These are phyloP conservation scores for Pseudogymnoascus sp. DNA, from an alignment of 2,329 filamentous ascomycete genomes.

Conservation along the genomic window DNA sequence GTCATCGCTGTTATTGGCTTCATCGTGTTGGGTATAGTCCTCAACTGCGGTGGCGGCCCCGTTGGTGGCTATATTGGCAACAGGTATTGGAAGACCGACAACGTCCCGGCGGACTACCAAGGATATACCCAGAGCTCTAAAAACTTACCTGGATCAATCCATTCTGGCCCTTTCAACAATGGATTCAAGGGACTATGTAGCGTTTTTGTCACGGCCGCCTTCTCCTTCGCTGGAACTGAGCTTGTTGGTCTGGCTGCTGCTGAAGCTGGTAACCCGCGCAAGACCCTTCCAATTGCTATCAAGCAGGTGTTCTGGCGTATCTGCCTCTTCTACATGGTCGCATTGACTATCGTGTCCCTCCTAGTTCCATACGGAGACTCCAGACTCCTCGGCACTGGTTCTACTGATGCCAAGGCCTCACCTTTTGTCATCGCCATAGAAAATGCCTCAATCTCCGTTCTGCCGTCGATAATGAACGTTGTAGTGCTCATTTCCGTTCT, in stretches of 20 bases:
- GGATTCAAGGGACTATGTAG: constrained; percentile 52
- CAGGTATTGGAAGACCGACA: background rate
- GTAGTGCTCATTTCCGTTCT: constrained; percentile 53
- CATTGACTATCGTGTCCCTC: constrained; percentile 44
- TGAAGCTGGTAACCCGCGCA: constrained; percentile 42
- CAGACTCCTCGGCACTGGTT: constrained; percentile 35
- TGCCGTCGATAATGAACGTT: constrained; percentile 52
- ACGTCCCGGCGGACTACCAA: constrained; percentile 43
- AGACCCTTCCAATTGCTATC: constrained; percentile 42
- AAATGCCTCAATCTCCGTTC: constrained; percentile 44
- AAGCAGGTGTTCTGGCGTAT: constrained; percentile 52
- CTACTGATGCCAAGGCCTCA: constrained; percentile 34
- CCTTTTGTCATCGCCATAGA: constrained; percentile 53
- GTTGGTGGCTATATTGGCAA: background rate
- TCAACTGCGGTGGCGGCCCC: constrained; percentile 38
- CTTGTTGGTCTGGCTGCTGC: constrained; percentile 46
- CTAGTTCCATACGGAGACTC: constrained; percentile 38
- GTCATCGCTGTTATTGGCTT: constrained; percentile 69
- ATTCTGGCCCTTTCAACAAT: constrained; percentile 34
- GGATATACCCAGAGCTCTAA: constrained; percentile 36
- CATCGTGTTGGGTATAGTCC: constrained; percentile 64
- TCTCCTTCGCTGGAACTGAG: constrained; percentile 47
- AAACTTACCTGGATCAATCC: constrained; percentile 43
- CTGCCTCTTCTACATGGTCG: constrained; percentile 44
- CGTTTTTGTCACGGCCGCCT: constrained; percentile 56